A percentile compares a stretch with the other conserved stretches of the same genome.
Evolutionary conservation across 2,329 filamentous ascomycete species (phyloP).

Genomic region (Herpotrichia juniperi): DNA sequence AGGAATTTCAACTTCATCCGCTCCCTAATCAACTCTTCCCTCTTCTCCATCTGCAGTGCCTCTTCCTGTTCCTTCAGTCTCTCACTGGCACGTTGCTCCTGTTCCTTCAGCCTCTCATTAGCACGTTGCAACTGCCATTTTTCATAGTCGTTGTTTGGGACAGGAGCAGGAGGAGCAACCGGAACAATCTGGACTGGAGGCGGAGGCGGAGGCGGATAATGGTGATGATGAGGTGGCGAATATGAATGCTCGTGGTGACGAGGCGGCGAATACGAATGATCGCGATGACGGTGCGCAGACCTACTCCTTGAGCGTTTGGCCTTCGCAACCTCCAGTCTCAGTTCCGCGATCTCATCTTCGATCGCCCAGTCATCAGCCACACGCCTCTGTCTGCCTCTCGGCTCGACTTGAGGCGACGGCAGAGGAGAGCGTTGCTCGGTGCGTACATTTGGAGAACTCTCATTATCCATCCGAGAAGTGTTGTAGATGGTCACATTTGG

Average conservation of each 20-base stretch:
- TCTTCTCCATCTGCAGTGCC: constrained; percentile 38
- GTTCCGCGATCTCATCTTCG: constrained; percentile 42
- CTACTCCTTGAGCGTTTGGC: constrained; percentile 20
- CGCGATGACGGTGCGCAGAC: constrained; percentile 19
- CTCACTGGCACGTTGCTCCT: constrained; percentile 41
- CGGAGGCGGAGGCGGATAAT: constrained; percentile 5
- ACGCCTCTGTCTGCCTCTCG: constrained; percentile 30
- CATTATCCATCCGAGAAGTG: constrained; percentile 47
- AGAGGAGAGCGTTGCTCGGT: constrained; percentile 36
- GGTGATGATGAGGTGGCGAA: constrained; percentile 19
- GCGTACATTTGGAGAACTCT: constrained; percentile 40
- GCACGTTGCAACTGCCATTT: constrained; percentile 41
- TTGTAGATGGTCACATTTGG: constrained; percentile 56
- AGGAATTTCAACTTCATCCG: constrained; percentile 44
- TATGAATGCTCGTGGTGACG: constrained; percentile 22
- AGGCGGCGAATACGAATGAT: constrained; percentile 4
- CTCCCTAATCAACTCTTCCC: constrained; percentile 40
- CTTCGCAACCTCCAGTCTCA: constrained; percentile 30
- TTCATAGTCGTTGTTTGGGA: constrained; percentile 29
- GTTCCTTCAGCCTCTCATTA: constrained; percentile 44
- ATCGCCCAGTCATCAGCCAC: constrained; percentile 43
- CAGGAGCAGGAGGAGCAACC: constrained; percentile 9
- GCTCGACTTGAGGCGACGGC: constrained; percentile 24
- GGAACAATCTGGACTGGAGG: constrained; percentile 7
- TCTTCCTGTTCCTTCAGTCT: constrained; percentile 44